phyloP scores from a whole-genome alignment of 1,139 yeast genomes.

The Yarrowia galli region DNA sequence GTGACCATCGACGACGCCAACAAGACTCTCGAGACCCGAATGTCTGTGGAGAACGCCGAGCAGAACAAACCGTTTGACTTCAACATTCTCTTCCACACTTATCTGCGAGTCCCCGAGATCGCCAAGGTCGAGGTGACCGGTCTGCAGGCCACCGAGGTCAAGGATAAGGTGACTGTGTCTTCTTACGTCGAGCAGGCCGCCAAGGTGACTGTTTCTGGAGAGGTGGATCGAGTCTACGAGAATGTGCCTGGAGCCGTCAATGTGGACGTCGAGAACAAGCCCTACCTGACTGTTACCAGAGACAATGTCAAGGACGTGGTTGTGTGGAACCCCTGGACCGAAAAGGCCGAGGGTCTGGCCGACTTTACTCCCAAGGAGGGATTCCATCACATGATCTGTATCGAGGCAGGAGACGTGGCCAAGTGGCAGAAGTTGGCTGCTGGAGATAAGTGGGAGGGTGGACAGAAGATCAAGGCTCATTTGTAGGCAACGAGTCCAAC shows the following conservation, averaged over 20 bases:
- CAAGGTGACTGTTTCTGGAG: conserved; percentile 74
- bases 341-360: conserved; percentile 77
- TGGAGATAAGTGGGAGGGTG: conserved; percentile 74
- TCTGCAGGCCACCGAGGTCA: conserved; percentile 70
- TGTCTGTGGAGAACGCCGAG: conserved; percentile 80
- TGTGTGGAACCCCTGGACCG: conserved; percentile 98
- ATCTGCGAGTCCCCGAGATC: conserved; percentile 75
- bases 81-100: conserved; percentile 97
- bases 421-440: conserved; percentile 67
- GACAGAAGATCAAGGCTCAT: conserved; percentile 58
- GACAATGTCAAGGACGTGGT: conserved; percentile 82
- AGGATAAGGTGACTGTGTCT: conserved; percentile 73
- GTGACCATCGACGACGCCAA: conserved; percentile 59
- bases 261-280: conserved; percentile 74
- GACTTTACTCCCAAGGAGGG: conserved; percentile 90
- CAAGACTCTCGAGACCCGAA: conserved; percentile 66
- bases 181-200: conserved; percentile 70
- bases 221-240: conserved; percentile 83
- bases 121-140: conserved; percentile 79
- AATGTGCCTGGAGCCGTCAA: conserved; percentile 62
- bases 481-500: conserved; percentile 15
- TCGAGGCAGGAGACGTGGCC: conserved; percentile 90
- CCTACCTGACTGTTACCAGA: conserved; percentile 69
- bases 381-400: conserved; percentile 84
- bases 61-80: conserved; percentile 65